Conservation (phyloP, 2,329 filamentous ascomycete species). For the Cladosporium cucumerinum region DNA sequence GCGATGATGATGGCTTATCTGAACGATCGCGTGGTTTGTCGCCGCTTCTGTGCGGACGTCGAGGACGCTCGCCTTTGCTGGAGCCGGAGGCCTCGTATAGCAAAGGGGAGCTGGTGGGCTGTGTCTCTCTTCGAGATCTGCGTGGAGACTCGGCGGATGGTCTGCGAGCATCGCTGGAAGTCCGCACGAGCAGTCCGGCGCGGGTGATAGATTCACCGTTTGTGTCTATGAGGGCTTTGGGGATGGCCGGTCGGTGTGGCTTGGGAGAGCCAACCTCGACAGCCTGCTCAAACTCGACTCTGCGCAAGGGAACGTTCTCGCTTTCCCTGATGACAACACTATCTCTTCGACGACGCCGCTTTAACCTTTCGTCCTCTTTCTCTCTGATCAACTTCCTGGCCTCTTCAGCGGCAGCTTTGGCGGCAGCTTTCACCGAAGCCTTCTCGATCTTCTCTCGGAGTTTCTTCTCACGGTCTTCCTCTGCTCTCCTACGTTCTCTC, state of each 20-base stretch:
- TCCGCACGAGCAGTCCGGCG: constrained; percentile 9
- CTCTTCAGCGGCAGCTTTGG: constrained; percentile 11
- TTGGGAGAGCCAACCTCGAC: constrained; percentile 12
- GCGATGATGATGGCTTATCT: not conserved
- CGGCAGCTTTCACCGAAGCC: constrained; percentile 7
- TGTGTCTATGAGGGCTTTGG: not conserved
- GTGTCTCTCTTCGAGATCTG: not conserved
- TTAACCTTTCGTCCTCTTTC: constrained; percentile 4
- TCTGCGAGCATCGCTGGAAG: not conserved
- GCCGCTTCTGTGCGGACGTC: not conserved
- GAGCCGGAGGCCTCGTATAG: not conserved
- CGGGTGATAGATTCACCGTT: constrained; percentile 8
- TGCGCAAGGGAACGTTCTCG: not conserved
- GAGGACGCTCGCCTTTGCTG: not conserved
- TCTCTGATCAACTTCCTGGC: constrained; percentile 8
- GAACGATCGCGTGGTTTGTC: not conserved
- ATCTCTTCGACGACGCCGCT: constrained; percentile 6
- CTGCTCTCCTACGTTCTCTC: not conserved
- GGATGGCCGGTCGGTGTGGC: not conserved
- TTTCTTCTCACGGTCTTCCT: not conserved
- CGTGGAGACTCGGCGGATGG: not conserved
- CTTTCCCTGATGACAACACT: constrained; percentile 7
- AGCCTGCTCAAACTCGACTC: not conserved
- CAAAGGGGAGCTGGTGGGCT: not conserved
- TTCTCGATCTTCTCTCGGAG: constrained; percentile 5